phyloP scores from a whole-genome alignment of 257 asterid genomes.

The Plectranthus barbatus region DNA sequence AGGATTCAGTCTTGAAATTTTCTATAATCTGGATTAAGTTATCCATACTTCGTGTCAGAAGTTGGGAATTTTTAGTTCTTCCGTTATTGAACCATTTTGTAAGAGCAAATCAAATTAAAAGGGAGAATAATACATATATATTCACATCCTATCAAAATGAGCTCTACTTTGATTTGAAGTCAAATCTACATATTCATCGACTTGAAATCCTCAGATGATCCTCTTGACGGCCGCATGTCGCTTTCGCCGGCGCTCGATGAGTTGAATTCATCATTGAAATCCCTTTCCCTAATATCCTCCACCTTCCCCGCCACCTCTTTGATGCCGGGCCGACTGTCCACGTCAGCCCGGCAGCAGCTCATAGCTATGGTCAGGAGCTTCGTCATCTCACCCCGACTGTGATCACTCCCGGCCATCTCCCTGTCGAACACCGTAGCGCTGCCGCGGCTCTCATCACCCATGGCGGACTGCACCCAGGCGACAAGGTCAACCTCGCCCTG shows the following conservation, averaged over 20 bases:
- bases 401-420: conserved; percentile 39
- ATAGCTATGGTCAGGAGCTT: conserved; percentile 57
- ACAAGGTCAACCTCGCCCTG: conserved; percentile 42
- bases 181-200: conserved; percentile 11
- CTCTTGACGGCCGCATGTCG: conserved; percentile 48
- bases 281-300: conserved; percentile 57
- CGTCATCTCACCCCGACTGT: conserved; percentile 49
- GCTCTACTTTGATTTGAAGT: not conserved
- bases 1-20: not conserved
- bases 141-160: not conserved
- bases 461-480: conserved; percentile 41
- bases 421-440: conserved; percentile 38
- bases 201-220: conserved; percentile 49
- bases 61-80: no score
- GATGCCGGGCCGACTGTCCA: conserved; percentile 51
- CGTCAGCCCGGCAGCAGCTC: conserved; percentile 49
- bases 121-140: not conserved
- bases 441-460: conserved; percentile 17
- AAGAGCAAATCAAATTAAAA: not conserved
- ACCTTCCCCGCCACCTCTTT: conserved; percentile 53
- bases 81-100: not conserved
- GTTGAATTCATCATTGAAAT: conserved; percentile 41
- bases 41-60: no score
- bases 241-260: conserved; percentile 42
- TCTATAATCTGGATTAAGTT: not conserved